Conservation (phyloP, 2,329 filamentous ascomycete genomes). For the Gliomastix tumulicola region DNA sequence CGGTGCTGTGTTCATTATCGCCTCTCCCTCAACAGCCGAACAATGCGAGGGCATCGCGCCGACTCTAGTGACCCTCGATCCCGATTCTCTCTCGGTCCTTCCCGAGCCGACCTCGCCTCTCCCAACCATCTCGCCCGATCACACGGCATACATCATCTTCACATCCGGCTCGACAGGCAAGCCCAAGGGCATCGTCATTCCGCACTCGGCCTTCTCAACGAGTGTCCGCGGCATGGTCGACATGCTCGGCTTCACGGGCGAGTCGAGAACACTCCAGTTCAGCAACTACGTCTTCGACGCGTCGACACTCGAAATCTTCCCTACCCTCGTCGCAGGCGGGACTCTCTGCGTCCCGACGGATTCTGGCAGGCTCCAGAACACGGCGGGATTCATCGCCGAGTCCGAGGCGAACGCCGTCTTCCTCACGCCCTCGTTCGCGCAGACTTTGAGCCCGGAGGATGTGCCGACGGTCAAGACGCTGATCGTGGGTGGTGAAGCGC, state of each 20-base stretch:
- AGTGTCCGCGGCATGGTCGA: slow-evolving; percentile 34
- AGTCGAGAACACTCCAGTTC: slow-evolving; percentile 43
- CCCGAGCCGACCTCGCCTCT: background rate
- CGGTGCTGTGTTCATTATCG: slow-evolving; percentile 5
- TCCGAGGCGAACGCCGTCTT: background rate
- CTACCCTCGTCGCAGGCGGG: slow-evolving; percentile 10
- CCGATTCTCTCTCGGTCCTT: background rate
- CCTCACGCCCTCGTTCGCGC: slow-evolving; percentile 3
- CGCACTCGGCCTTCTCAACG: slow-evolving; percentile 18
- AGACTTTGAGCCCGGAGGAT: slow-evolving; percentile 1
- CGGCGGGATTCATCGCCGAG: background rate
- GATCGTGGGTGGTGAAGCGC: slow-evolving; percentile 8
- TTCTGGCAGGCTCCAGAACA: slow-evolving; percentile 7
- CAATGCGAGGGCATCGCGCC: slow-evolving; percentile 4
- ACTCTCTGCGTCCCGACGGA: slow-evolving; percentile 13
- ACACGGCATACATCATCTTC: background rate
- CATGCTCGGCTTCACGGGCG: slow-evolving; percentile 24
- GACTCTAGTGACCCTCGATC: background rate
- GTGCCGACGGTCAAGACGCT: slow-evolving; percentile 4
- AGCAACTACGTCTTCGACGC: slow-evolving; percentile 44
- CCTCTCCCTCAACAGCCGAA: slow-evolving; percentile 10
- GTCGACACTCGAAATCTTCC: slow-evolving; percentile 22
- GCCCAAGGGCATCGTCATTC: background rate
- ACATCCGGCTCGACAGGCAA: slow-evolving; percentile 1
- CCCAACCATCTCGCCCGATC: background rate